phyloP scores from a whole-genome alignment of 352 stramenopile species.

The Phytophthora syringae region DNA sequence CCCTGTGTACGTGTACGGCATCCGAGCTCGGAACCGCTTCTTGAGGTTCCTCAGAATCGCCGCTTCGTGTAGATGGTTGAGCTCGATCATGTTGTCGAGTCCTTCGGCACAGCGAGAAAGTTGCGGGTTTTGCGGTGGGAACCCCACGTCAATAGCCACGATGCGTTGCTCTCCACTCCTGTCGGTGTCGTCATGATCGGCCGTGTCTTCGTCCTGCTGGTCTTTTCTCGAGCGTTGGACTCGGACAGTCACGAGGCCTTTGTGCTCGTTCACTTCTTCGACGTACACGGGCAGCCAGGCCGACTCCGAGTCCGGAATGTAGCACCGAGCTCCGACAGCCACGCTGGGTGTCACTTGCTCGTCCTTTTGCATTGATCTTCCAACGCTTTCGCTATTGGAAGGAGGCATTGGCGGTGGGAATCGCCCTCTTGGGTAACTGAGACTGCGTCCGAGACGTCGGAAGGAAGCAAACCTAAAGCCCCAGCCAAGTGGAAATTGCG shows the following conservation, averaged over 20 bases:
- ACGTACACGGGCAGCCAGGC: slow-evolving; percentile 82
- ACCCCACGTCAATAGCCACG: slow-evolving; percentile 47
- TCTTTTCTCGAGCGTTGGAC: slow-evolving; percentile 41
- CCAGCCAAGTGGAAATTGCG: slow-evolving; percentile 17
- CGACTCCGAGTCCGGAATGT: slow-evolving; percentile 67
- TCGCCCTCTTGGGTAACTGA: not conserved
- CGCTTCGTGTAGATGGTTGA: slow-evolving; percentile 91
- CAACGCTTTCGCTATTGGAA: slow-evolving; percentile 26
- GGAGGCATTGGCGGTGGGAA: slow-evolving; percentile 16
- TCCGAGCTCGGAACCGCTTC: slow-evolving; percentile 71
- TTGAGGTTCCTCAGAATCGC: slow-evolving; percentile 91
- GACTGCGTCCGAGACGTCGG: not conserved
- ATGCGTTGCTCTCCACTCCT: slow-evolving; percentile 31
- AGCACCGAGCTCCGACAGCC: slow-evolving; percentile 70
- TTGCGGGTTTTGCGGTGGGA: slow-evolving; percentile 73
- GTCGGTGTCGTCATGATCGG: slow-evolving; percentile 31
- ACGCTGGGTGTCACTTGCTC: slow-evolving; percentile 34
- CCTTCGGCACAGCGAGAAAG: slow-evolving; percentile 27
- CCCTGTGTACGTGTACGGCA: slow-evolving; percentile 96
- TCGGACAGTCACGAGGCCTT: slow-evolving; percentile 48
- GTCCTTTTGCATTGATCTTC: slow-evolving; percentile 20
- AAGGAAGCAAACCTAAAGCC: too few relatives aligned
- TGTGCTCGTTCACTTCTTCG: slow-evolving; percentile 60
- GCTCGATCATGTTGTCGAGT: slow-evolving; percentile 82
- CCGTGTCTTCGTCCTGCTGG: slow-evolving; percentile 32